Evolutionary conservation across 108 stramenopile genomes (phyloP), one percentile per base, ranked within the genome.

Genomic region (Fragilaria crotonensis): DNA sequence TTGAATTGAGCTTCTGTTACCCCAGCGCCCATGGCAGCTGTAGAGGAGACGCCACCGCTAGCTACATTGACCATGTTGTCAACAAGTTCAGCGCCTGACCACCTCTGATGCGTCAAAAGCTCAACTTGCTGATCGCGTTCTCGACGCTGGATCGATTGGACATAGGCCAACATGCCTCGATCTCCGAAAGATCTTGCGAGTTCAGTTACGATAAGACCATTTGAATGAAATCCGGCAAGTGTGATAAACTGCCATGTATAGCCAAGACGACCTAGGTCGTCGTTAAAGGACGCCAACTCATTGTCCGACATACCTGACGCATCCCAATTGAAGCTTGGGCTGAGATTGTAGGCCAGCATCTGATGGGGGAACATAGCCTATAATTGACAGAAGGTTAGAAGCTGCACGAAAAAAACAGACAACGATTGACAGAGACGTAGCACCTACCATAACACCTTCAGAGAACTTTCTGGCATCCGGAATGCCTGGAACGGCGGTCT

Each of bases 191-290:
- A 77, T 61, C 91, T 68, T 7, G 94, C 92, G 33, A 95, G 81
- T 33, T 91, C 62, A 1, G 94, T 90, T 14, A 82, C 79, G 51
- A 93, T 77, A 36, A 97, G 85, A 29, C 94, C 96, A 72, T 96
- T 93, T 22, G 83, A 76, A 72, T 97, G 96, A 72, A 96, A 96
- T 52, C 96, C 96, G 46, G 95, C 93, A 64, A 97, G 67, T 33
- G 96, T 97, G 51, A 96, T 95, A 74, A 97, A 97, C 70, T 96
- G 94, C 94, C 94, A 97, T 25, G 86, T 77, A 58, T 82, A 92
- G 32, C 96, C 96, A 33, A 96, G 82, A 30, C 75, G 71, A 22
- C 93, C 96, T 11, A 97, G 73, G 47, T 85, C 93, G 50, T 87
- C 83, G 66, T 95, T 95, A 85, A 95, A 96, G 30, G 48, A 28